Conservation (phyloP, 2,329 filamentous ascomycete genomes). For the Aspergillus bombycis region DNA sequence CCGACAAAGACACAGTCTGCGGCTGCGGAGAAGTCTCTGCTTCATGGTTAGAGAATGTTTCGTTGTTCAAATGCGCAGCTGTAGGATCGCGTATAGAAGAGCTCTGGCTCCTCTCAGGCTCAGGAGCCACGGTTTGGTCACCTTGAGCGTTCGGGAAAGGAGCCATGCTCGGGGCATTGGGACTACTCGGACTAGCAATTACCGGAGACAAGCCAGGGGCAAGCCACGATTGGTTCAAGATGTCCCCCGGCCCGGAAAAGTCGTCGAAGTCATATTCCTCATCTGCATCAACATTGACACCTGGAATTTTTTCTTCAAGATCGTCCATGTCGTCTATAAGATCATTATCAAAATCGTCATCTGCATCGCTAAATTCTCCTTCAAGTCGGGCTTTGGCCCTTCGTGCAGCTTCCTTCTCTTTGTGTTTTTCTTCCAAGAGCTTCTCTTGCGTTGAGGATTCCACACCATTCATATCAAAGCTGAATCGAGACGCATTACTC, state of each 20-base stretch:
- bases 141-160: constrained; percentile 1
- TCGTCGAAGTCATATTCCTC: constrained; percentile 40
- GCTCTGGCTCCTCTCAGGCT: not conserved
- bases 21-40: not conserved
- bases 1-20: not conserved
- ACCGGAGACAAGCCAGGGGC: constrained; percentile 41
- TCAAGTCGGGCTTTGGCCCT: constrained; percentile 35
- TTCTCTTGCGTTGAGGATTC: constrained; percentile 64
- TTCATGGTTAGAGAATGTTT: not conserved
- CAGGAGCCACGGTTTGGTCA: not conserved
- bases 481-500: constrained; percentile 66
- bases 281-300: constrained; percentile 51
- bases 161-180: constrained; percentile 23
- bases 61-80: not conserved
- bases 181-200: constrained; percentile 36
- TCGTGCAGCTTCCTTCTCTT: constrained; percentile 54
- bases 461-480: constrained; percentile 63
- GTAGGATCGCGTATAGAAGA: not conserved
- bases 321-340: constrained; percentile 47
- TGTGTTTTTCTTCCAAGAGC: constrained; percentile 65
- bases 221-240: constrained; percentile 36
- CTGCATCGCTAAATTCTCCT: constrained; percentile 44
- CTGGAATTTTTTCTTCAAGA: constrained; percentile 53
- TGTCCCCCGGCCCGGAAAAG: constrained; percentile 29
- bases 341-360: constrained; percentile 50